These are phyloP conservation scores for Fusarium ramigenum DNA, from an alignment of 2,329 filamentous ascomycete genomes.

Conservation along the genomic window DNA sequence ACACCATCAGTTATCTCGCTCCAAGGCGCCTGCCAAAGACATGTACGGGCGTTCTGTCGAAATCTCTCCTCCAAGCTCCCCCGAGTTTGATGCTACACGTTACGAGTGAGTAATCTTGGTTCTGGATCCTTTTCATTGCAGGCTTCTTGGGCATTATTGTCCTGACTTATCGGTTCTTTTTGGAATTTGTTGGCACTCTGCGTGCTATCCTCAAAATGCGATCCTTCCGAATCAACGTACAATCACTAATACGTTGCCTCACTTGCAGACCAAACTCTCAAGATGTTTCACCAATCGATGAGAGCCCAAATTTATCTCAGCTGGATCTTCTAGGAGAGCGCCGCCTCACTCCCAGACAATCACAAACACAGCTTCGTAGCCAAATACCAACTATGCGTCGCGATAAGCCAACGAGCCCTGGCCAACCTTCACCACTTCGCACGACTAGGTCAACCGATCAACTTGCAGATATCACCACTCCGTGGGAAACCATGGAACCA, in stretches of 20 bases:
- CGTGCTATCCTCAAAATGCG: constrained; percentile 18
- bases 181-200: not conserved
- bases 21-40: constrained; percentile 41
- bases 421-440: constrained; percentile 50
- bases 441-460: constrained; percentile 48
- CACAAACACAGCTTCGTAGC: constrained; percentile 43
- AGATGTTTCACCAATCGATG: constrained; percentile 65
- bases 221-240: constrained; percentile 5
- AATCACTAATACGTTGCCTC: constrained; percentile 38
- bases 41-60: constrained; percentile 45
- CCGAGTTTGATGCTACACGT: constrained; percentile 53
- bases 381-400: constrained; percentile 64
- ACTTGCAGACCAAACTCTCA: constrained; percentile 39
- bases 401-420: constrained; percentile 57
- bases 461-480: constrained; percentile 27
- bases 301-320: constrained; percentile 51
- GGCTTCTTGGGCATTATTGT: constrained; percentile 27
- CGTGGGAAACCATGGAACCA: constrained; percentile 33
- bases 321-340: constrained; percentile 32
- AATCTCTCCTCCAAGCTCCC: constrained; percentile 67
- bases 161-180: not conserved
- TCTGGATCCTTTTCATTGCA: not conserved
- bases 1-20: constrained; percentile 49
- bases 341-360: constrained; percentile 26
- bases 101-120: constrained; percentile 53